phyloP scores from a whole-genome alignment of 805 yeast genomes.

The Blastobotrys peoriensis region DNA sequence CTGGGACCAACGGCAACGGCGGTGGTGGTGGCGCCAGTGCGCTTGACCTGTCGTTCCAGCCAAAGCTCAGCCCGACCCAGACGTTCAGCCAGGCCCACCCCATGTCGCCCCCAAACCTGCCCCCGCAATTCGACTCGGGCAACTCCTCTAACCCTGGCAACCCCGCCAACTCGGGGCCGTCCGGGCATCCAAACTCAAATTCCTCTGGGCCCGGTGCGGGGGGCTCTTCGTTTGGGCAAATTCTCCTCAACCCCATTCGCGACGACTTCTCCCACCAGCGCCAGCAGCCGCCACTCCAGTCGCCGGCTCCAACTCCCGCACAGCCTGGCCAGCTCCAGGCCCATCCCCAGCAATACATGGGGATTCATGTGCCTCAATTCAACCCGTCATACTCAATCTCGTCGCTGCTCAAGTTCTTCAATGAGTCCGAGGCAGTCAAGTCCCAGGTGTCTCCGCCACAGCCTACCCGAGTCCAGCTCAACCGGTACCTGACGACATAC shows the following conservation, averaged over 20 bases:
- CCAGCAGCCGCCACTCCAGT: constrained; percentile 1
- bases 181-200: no score
- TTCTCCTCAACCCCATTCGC: background rate
- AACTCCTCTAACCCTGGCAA: no score
- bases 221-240: background rate
- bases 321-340: background rate
- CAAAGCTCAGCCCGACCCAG: background rate
- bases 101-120: background rate
- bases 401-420: constrained; percentile 14
- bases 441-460: constrained; percentile 3
- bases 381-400: constrained; percentile 9
- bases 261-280: no score
- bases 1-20: background rate
- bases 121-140: background rate
- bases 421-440: constrained; percentile 4
- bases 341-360: constrained; percentile 3
- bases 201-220: background rate
- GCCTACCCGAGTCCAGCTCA: constrained; percentile 25
- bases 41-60: background rate
- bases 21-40: background rate
- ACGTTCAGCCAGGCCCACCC: background rate
- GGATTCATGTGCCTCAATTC: constrained; percentile 16
- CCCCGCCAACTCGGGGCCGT: no score
- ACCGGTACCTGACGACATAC: constrained; percentile 29
- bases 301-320: background rate